Percentiles rank a stretch among this genome's conserved stretches.
Conservation (phyloP, 2,329 filamentous ascomycete species). For the Fusarium sp. region DNA sequence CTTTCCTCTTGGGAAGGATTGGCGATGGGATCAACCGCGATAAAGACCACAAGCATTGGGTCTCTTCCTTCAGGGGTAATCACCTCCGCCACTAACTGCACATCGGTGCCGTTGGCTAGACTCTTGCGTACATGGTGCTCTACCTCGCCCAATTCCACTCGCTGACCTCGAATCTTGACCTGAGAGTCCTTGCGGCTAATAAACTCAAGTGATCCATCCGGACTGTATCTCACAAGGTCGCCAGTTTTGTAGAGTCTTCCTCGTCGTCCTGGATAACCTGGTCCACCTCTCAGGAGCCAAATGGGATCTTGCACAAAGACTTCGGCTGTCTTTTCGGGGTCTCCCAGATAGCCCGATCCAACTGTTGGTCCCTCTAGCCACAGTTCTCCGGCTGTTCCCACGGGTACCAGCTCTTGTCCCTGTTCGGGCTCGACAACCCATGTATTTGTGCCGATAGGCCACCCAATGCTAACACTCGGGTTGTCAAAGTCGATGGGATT, state of each 20-base stretch:
- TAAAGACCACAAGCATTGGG: neutral
- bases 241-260: conserved; percentile 26
- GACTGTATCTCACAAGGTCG: conserved; percentile 32
- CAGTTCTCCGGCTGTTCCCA: conserved; percentile 37
- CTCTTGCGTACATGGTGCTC: neutral
- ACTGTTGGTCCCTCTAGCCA: conserved; percentile 39
- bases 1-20: neutral
- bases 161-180: conserved; percentile 62
- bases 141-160: neutral
- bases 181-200: conserved; percentile 56
- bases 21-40: neutral
- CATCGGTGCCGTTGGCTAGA: neutral
- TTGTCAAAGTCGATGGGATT: conserved; percentile 1
- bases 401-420: conserved; percentile 30
- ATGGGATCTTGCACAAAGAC: conserved; percentile 47
- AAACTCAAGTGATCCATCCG: neutral
- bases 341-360: conserved; percentile 29
- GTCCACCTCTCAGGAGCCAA: conserved; percentile 32
- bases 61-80: neutral
- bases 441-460: neutral
- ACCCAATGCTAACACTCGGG: neutral
- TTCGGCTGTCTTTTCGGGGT: conserved; percentile 24
- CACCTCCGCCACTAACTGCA: neutral
- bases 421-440: conserved; percentile 40
- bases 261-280: conserved; percentile 24